Evolutionary conservation across 768 basidiomycete species (phyloP), one percentile per base, ranked within the genome.

Genomic region (Mycena pura): DNA sequence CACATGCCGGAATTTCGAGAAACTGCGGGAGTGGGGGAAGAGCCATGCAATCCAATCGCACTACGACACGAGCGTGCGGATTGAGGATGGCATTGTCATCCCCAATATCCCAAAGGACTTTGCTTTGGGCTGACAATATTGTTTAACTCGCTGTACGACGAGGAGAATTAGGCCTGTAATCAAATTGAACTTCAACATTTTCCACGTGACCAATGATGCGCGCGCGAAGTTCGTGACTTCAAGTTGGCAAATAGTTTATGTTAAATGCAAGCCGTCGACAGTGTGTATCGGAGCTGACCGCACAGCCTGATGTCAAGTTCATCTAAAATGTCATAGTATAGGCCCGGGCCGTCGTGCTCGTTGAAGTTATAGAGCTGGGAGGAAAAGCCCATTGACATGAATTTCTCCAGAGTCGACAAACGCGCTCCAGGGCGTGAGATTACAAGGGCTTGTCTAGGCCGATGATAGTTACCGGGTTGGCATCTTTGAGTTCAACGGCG

Each of bases 251-350:
- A n/a, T n/a, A n/a, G n/a, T n/a, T n/a, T n/a, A n/a, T 4, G 57
- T 59, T 24, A 57, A 52, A 41, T 64, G 62, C 13, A 64, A 44
- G 5, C 62, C 57, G 17, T 64, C 62, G 11, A 64, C 51, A 1
- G 62, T 63, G 19, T 59, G 45, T 45, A 11, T 22, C 41, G 4
- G 39, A 41, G 11, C 25, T 43, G 28, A 24, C 2, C n/a, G 43
- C 50, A 55, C 3, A 36, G 34, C 8, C 32, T 25, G 25, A 56
- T 27, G 19, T 32, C 28, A 21, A 52, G 27, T 3, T 43, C 43
- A 36, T 24, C 44, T 11, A 57, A 32, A 19, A 32, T n/a, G 21
- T 57, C 3, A 3, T 28, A 44, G 34, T 28, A 32, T 8, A 44
- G 22, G 22, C 47, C 29, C 3, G 58, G 54, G 29, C 58, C 43